phyloP scores from a whole-genome alignment of 176 grass and related monocot genomes.

The Zea mays region DNA sequence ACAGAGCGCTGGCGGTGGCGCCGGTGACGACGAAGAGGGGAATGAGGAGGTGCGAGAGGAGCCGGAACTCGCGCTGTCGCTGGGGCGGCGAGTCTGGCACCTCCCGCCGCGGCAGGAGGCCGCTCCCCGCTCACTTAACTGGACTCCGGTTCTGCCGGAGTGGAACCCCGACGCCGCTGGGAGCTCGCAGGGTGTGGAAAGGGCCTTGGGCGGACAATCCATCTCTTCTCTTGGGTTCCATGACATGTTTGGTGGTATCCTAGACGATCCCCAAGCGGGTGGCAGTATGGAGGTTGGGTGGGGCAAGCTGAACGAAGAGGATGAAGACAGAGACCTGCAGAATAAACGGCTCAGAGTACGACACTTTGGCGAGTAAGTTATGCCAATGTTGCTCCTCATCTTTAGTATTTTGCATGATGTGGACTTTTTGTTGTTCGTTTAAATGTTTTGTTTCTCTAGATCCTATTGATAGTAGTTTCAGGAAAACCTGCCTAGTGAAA shows the following conservation, averaged over 20 bases:
- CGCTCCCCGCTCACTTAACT: background rate
- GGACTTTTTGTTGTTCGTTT: conserved; percentile 1
- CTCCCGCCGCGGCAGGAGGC: conserved; percentile 5
- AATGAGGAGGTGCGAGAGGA: conserved; percentile 39
- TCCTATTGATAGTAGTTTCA: conserved; percentile 4
- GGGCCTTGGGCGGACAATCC: background rate
- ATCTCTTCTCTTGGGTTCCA: background rate
- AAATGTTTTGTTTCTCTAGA: background rate
- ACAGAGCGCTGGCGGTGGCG: conserved; percentile 39
- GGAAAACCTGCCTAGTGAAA: background rate
- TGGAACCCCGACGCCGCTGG: conserved; percentile 41
- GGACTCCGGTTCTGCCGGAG: conserved; percentile 15
- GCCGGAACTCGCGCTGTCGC: conserved; percentile 51
- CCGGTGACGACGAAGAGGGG: conserved; percentile 40
- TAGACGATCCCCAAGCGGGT: background rate
- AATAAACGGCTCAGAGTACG: conserved; percentile 85
- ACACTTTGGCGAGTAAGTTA: conserved; percentile 68
- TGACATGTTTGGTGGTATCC: conserved; percentile 25
- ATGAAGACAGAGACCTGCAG: conserved; percentile 55
- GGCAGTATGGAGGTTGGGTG: background rate
- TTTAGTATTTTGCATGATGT: conserved; percentile 32
- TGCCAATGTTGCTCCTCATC: background rate
- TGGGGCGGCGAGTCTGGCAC: conserved; percentile 52
- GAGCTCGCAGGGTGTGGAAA: conserved; percentile 35
- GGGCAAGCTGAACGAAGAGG: conserved; percentile 29